These are phyloP conservation scores for Pleoardoris graminearum DNA, from an alignment of 2,329 filamentous ascomycete species.

Conservation along the genomic window DNA sequence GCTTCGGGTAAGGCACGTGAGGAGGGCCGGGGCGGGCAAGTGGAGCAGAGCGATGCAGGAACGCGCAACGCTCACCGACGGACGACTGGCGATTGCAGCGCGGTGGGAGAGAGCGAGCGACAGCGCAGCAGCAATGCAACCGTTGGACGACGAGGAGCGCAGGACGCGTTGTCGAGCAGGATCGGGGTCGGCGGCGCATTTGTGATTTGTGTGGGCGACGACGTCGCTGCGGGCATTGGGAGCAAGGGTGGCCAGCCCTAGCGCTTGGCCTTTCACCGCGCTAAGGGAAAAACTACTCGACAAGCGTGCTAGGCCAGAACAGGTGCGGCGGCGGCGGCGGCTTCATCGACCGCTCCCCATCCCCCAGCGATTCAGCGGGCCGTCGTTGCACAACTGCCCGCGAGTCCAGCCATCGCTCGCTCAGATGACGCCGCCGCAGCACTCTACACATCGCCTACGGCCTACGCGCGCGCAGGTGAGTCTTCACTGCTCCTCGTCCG, in stretches of 20 bases:
- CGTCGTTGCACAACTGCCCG: constrained; percentile 1
- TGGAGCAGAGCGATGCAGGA: constrained; percentile 22
- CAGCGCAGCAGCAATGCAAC: constrained; percentile 9
- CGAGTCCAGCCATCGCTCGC: neutral
- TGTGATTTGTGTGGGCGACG: constrained; percentile 10
- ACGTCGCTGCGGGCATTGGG: constrained; percentile 2
- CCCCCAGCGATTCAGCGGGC: neutral
- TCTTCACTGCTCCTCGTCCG: neutral
- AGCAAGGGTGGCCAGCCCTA: constrained; percentile 10
- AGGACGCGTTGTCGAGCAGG: constrained; percentile 19
- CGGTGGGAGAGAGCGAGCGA: constrained; percentile 17
- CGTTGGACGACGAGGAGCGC: constrained; percentile 18
- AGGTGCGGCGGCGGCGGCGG: neutral
- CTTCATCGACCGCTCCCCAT: neutral
- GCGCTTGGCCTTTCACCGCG: neutral
- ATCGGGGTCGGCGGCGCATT: constrained; percentile 8
- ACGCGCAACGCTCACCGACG: constrained; percentile 10
- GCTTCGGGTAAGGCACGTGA: constrained; percentile 40
- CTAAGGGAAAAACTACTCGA: constrained; percentile 2
- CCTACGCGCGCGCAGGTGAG: neutral
- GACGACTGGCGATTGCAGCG: constrained; percentile 3
- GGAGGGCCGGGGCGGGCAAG: constrained; percentile 12
- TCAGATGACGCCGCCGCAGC: neutral
- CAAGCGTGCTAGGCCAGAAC: neutral
- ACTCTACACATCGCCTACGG: neutral